Conservation (phyloP, 768 basidiomycete genomes). For the Coprinellus micaceus region DNA sequence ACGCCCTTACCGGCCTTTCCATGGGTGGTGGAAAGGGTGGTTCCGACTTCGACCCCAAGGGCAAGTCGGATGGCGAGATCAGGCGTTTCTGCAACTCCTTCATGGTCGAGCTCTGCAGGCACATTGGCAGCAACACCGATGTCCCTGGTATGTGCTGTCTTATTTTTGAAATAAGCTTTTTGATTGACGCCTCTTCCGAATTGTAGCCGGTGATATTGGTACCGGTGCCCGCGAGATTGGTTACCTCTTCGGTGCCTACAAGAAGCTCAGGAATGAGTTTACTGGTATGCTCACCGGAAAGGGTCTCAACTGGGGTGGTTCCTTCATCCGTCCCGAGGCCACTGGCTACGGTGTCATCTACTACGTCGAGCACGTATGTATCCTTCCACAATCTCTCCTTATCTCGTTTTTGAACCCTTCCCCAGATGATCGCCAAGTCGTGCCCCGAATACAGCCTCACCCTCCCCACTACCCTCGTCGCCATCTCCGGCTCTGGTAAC, state of each 20-base stretch:
- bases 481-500: slow-evolving; percentile 67
- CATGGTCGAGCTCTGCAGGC: slow-evolving; percentile 70
- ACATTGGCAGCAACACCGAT: slow-evolving; percentile 72
- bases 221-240: slow-evolving; percentile 74
- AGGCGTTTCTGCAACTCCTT: slow-evolving; percentile 67
- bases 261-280: slow-evolving; percentile 69
- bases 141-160: slow-evolving; percentile 48
- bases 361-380: slow-evolving; percentile 65
- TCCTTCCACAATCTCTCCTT: not conserved
- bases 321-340: slow-evolving; percentile 71
- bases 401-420: not conserved
- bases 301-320: slow-evolving; percentile 67
- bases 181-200: not conserved
- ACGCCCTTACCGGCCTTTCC: slow-evolving; percentile 70
- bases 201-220: slow-evolving; percentile 63
- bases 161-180: not conserved
- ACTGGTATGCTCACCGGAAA: slow-evolving; percentile 70
- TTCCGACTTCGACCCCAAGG: slow-evolving; percentile 79
- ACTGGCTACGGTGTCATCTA: slow-evolving; percentile 75
- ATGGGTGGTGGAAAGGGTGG: slow-evolving; percentile 84
- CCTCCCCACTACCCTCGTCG: slow-evolving; percentile 46
- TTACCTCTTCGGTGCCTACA: slow-evolving; percentile 77
- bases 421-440: slow-evolving; percentile 49
- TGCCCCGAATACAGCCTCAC: slow-evolving; percentile 54
- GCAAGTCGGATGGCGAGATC: slow-evolving; percentile 72